Percentiles rank a stretch among this genome's conserved stretches.
phyloP scores from a whole-genome alignment of 495 filamentous ascomycete species.

The Penicillium maclennaniae region DNA sequence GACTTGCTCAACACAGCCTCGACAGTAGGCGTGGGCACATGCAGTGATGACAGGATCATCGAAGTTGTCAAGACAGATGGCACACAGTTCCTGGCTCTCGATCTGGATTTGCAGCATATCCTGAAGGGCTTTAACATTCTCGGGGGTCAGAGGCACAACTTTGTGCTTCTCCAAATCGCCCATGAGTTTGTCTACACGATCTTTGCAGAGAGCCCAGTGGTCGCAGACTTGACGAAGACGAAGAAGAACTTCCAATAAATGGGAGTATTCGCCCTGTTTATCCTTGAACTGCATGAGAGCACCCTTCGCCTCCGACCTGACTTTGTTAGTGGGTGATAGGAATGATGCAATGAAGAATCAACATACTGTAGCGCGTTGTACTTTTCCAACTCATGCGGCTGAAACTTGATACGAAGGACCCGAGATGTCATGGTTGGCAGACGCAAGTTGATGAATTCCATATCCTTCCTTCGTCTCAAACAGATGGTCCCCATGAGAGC shows the following conservation, averaged over 20 bases:
- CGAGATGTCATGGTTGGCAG: conserved; percentile 77
- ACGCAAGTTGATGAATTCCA: conserved; percentile 82
- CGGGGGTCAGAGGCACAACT: conserved; percentile 65
- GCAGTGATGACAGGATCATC: conserved; percentile 79
- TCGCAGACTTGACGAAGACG: conserved; percentile 85
- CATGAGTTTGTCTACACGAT: conserved; percentile 67
- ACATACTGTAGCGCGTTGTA: conserved; percentile 70
- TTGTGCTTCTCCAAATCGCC: conserved; percentile 60
- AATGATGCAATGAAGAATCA: neutral
- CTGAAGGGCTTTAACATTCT: conserved; percentile 71
- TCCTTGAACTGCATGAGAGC: conserved; percentile 59
- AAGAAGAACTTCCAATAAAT: conserved; percentile 77
- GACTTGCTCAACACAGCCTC: conserved; percentile 70
- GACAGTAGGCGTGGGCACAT: conserved; percentile 81
- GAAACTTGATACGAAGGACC: conserved; percentile 73
- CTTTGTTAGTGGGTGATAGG: conserved; percentile 11
- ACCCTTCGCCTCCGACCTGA: conserved; percentile 67
- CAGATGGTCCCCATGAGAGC: conserved; percentile 79
- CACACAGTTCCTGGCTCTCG: conserved; percentile 78
- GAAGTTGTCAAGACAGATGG: conserved; percentile 74
- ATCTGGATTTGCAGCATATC: conserved; percentile 74
- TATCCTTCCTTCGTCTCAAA: conserved; percentile 80
- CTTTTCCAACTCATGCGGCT: conserved; percentile 69
- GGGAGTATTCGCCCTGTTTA: conserved; percentile 51
- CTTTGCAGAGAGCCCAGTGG: conserved; percentile 79